Evolutionary conservation across 83 land plant genomes (phyloP), one percentile per base, ranked within the genome.

Genomic region (Picea engelmannii): DNA sequence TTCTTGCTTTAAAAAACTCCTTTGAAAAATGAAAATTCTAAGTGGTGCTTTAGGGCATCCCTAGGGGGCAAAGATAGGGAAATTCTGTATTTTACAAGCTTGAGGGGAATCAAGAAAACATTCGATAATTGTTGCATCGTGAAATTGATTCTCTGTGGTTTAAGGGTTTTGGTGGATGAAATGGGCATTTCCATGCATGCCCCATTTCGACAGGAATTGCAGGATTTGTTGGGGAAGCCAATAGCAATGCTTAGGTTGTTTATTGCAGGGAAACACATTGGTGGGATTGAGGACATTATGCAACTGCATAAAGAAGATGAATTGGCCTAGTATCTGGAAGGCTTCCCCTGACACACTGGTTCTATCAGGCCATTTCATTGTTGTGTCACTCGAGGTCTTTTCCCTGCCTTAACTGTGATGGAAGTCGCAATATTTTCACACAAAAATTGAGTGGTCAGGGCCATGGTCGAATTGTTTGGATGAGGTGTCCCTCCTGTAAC

Each of bases 161-260:
- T 84, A 13, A 86, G 90, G 1, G 68, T 88, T 13, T 76, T 83
- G 10, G 81, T 92, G 23, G 94, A 92, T 64, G 94, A 92, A 78
- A 76, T 92, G 82, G 94, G 90, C 38, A 83, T 90, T 2, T 92
- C 94, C 42, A 88, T 92, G 94, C 88, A 92, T 80, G 82, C 82
- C 7, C 86, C 87, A 42, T 92, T 85, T 82, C 84, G 80, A 71
- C 86, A 90, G 17, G 94, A 90, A 83, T 63, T 92, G 76, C 65
- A 81, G 35, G 92, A 88, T 78, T 59, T 90, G 0, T 44, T 92
- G 21, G 91, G 89, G 17, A 66, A 11, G 21, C 31, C 81, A 4
- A 77, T 77, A 1, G 59, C 78, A 1, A 69, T 92, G 81, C 94
- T 92, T 25, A 81, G 83, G 66, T 86, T 92, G 13, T 92, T 92